Evolutionary conservation across 345 rosid species (phyloP), one percentile per base, ranked within the genome.

Genomic region (Citrus unshiu): DNA sequence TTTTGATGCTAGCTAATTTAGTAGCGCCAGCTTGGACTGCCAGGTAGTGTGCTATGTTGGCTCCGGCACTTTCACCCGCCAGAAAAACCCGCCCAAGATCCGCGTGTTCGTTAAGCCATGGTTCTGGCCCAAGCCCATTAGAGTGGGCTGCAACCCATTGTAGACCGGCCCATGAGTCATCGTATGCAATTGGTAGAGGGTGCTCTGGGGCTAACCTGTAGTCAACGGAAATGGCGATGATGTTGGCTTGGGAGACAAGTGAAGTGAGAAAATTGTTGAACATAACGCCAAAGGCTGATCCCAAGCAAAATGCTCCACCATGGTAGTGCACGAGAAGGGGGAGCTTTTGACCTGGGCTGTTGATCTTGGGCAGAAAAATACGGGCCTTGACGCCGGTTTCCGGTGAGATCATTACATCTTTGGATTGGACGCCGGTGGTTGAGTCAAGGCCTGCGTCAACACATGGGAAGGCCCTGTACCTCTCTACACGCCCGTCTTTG

Each of bases 51-150:
- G 88, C 80, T 27, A 85, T 77, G 62, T 73, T 88, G 10, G 87
- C 88, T 18, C 91, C 88, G 0, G 87, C 87, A 51, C 87, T 84
- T 49, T 86, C 88, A 0, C 92, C 89, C 0, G 22, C 77, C 5
- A 86, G 13, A 46, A 86, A 83, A 19, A 86, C 83, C 70, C 79
- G 77, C 39, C 74, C 35, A 6, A 81, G 58, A 73, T 85, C 86
- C 1, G 79, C 85, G 24, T 78, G 80, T 4, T 74, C 70, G 72
- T 79, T 82, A 18, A 83, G 68, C 85, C 80, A 86, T 0, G 82
- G 74, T n/a, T 86, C 88, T 0, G 87, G 82, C 2, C 85, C 86
- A 0, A 40, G 30, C 24, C 84, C 81, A 0, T 40, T 59, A 1
- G 78, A 61, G 43, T 82, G 86, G 32, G 66, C 12, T 6, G 78